Conservation (phyloP, 2,329 filamentous ascomycete genomes). For the Scolecobasidium constrictum region DNA sequence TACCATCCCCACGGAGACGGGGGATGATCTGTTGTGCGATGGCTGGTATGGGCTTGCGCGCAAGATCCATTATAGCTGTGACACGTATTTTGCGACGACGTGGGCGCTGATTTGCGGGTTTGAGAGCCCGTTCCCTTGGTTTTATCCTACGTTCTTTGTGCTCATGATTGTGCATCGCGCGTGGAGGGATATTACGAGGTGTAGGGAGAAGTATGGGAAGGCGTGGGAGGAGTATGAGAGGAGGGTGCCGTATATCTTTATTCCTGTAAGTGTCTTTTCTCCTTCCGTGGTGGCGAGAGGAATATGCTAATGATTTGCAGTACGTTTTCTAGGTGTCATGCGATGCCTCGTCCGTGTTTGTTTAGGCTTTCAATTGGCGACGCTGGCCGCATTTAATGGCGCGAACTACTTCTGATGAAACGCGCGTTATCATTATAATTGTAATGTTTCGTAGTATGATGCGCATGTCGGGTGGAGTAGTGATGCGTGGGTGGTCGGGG, state of each 20-base stretch:
- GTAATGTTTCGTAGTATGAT: no score
- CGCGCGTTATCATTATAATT: no score
- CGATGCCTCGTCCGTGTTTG: no score
- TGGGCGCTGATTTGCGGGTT: constrained; percentile 81
- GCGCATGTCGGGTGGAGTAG: no score
- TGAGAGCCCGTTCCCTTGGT: constrained; percentile 75
- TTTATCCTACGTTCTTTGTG: constrained; percentile 74
- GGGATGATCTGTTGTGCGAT: constrained; percentile 68
- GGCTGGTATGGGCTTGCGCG: constrained; percentile 76
- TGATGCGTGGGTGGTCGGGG: no score
- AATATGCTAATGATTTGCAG: constrained; percentile 2
- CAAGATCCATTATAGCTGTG: constrained; percentile 74
- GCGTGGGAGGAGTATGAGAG: constrained; percentile 73
- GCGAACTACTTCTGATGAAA: no score
- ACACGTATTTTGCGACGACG: constrained; percentile 63
- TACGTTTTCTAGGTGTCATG: not conserved
- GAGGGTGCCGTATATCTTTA: constrained; percentile 73
- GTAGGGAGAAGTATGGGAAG: constrained; percentile 68
- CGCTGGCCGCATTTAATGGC: no score
- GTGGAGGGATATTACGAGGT: constrained; percentile 62
- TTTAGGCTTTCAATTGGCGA: no score
- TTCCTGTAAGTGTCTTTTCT: constrained; percentile 45
- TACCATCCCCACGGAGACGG: constrained; percentile 60
- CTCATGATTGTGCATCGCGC: constrained; percentile 74
- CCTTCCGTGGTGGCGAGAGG: not conserved